These are phyloP conservation scores for Sugiyamaella pinicola DNA, from an alignment of 1,139 yeast genomes.

Conservation along the genomic window DNA sequence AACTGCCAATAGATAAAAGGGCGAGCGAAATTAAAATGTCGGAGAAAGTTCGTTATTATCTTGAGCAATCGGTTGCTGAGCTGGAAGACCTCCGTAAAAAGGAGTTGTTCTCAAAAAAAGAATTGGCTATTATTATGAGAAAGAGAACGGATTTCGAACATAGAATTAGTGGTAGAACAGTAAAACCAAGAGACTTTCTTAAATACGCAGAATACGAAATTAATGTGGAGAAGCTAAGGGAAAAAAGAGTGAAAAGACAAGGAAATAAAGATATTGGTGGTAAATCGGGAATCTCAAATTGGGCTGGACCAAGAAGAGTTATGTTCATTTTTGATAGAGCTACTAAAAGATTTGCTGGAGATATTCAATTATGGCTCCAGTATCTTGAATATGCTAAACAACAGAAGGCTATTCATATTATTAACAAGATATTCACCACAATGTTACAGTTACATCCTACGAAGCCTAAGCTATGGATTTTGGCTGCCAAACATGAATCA, in stretches of 20 bases:
- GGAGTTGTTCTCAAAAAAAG: constrained; percentile 69
- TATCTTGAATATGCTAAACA: constrained; percentile 74
- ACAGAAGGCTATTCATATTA: constrained; percentile 72
- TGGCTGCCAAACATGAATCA: constrained; percentile 93
- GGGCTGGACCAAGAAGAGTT: constrained; percentile 84
- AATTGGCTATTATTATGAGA: constrained; percentile 84
- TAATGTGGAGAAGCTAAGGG: constrained; percentile 76
- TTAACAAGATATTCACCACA: constrained; percentile 79
- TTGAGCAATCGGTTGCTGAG: constrained; percentile 90
- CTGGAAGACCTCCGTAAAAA: constrained; percentile 82
- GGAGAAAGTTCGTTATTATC: constrained; percentile 71
- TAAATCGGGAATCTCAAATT: constrained; percentile 61
- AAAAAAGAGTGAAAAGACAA: constrained; percentile 68
- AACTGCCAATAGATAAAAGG: background rate
- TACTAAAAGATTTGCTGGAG: constrained; percentile 76
- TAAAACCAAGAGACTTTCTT: constrained; percentile 74
- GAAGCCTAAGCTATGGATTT: constrained; percentile 86
- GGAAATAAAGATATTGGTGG: constrained; percentile 37
- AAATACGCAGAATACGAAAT: constrained; percentile 80
- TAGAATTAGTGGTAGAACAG: constrained; percentile 80
- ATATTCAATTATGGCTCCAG: constrained; percentile 73
- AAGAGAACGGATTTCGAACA: constrained; percentile 96
- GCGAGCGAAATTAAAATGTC: too few relatives aligned
- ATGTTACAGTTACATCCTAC: constrained; percentile 88
- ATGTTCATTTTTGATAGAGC: constrained; percentile 85